Evolutionary conservation across 2,329 filamentous ascomycete species (phyloP).

Genomic region (Nakataea oryzae): DNA sequence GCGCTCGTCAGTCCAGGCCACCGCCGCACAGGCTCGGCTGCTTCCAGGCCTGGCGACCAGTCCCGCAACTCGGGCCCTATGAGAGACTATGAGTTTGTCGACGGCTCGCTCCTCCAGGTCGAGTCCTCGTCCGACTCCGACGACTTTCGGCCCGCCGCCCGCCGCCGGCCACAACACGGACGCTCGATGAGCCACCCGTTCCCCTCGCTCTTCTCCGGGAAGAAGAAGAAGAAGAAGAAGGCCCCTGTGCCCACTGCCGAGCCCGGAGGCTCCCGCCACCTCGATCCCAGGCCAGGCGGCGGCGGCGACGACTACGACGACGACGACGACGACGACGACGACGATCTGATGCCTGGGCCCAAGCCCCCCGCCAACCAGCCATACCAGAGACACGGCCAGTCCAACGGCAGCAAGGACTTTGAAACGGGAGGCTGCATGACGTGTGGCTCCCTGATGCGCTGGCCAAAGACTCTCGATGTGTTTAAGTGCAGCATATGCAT

Average conservation of each 20-base stretch:
- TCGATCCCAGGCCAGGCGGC: not conserved
- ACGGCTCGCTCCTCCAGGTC: conserved; percentile 10
- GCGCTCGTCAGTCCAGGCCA: not conserved
- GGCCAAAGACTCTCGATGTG: conserved; percentile 61
- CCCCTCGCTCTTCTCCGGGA: conserved; percentile 55
- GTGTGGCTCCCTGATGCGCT: conserved; percentile 70
- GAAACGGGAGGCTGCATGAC: conserved; percentile 72
- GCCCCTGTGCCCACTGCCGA: not conserved
- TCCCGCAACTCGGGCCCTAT: conserved; percentile 1
- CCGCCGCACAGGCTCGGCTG: not conserved
- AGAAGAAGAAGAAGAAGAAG: conserved; percentile 38
- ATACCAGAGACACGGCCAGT: conserved; percentile 20
- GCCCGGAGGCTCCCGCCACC: conserved; percentile 7
- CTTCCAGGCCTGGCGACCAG: not conserved
- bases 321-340: conserved; percentile 33
- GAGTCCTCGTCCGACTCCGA: conserved; percentile 31
- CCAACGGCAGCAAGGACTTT: conserved; percentile 40
- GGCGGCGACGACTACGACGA: conserved; percentile 27
- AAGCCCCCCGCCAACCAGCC: conserved; percentile 14
- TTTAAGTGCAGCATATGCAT: conserved; percentile 79
- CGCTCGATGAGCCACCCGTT: conserved; percentile 76
- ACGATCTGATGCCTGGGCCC: conserved; percentile 19
- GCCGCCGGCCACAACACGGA: conserved; percentile 27
- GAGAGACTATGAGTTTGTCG: conserved; percentile 11
- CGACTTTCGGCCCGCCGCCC: conserved; percentile 17